Evolutionary conservation across 2,329 filamentous ascomycete genomes (phyloP), one percentile per base, ranked within the genome.

Genomic region (Nigrograna mackinnonii): DNA sequence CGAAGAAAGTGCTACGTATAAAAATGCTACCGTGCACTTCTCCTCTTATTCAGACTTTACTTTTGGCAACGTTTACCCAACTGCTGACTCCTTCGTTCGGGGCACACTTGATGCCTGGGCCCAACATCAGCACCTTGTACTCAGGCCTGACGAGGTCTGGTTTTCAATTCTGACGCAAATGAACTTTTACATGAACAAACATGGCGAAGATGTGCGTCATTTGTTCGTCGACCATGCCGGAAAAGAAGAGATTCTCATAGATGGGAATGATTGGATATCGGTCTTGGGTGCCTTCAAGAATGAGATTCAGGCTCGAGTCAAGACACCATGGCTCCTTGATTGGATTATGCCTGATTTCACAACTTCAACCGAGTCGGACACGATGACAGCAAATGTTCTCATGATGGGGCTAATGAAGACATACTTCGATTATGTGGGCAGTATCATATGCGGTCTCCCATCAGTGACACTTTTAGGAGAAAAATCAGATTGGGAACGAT

Each of bases 341-440:
- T 77, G 74, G 72, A 64, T 76, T 41, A 57, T 60, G 37, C 73
- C 74, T 1, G 62, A 67, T 7, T 77, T 77, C 44, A 69, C 56
- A 19, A 77, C 75, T 0, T 74, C 63, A 7, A 71, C 62, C 1
- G 48, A 50, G 0, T 55, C 62, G 21, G 73, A 77, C 43, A 49
- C 63, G 6, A 58, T 74, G 46, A 72, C 69, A 16, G 69, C 72
- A 3, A 68, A 66, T 26, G 65, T 75, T 13, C 45, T 75, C 18
- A 68, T 76, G 69, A 75, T 77, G 70, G 73, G 72, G 1, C 50
- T 72, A 12, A 68, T 71, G 54, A 64, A 74, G 50, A 56, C 66
- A 30, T 51, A 52, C 22, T 46, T 44, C 32, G 70, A 71, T 41
- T 74, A 75, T 41, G 49, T 54, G 34, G 67, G 63, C 1, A 56